phyloP scores from a whole-genome alignment of 2,329 filamentous ascomycete genomes.

The Aspergillus melleus region DNA sequence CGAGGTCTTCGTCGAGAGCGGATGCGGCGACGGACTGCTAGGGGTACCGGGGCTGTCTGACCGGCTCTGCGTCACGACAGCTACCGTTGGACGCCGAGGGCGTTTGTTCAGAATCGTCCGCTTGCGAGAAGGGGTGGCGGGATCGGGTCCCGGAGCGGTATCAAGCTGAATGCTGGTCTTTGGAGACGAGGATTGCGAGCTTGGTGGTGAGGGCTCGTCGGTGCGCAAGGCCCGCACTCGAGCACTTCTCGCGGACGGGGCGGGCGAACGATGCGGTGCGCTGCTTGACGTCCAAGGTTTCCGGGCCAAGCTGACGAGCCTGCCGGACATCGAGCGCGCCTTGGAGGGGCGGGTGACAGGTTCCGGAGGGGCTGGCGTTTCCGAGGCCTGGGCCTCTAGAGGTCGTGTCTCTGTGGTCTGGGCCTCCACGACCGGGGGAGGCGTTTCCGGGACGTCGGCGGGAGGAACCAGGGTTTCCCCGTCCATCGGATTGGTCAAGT shows the following conservation, averaged over 20 bases:
- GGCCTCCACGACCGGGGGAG: neutral
- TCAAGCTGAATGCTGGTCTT: constrained; percentile 21
- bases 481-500: constrained; percentile 29
- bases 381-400: constrained; percentile 14
- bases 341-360: constrained; percentile 40
- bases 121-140: constrained; percentile 25
- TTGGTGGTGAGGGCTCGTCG: constrained; percentile 32
- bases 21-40: constrained; percentile 41
- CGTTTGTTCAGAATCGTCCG: constrained; percentile 38
- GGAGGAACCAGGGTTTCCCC: constrained; percentile 19
- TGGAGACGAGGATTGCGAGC: constrained; percentile 17
- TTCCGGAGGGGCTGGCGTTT: constrained; percentile 29
- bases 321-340: constrained; percentile 50
- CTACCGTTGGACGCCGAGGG: constrained; percentile 42
- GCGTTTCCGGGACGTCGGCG: constrained; percentile 2
- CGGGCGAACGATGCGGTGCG: constrained; percentile 48
- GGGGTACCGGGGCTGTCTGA: constrained; percentile 36
- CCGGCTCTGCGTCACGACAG: constrained; percentile 37
- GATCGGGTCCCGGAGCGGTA: constrained; percentile 16
- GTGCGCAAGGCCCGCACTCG: constrained; percentile 22
- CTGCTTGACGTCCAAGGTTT: constrained; percentile 50
- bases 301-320: constrained; percentile 51
- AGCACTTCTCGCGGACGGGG: constrained; percentile 39
- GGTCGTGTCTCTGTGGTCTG: neutral
- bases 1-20: constrained; percentile 44